phyloP scores from a whole-genome alignment of 2,329 filamentous ascomycete species.

The Xenoacremonium recifei region DNA sequence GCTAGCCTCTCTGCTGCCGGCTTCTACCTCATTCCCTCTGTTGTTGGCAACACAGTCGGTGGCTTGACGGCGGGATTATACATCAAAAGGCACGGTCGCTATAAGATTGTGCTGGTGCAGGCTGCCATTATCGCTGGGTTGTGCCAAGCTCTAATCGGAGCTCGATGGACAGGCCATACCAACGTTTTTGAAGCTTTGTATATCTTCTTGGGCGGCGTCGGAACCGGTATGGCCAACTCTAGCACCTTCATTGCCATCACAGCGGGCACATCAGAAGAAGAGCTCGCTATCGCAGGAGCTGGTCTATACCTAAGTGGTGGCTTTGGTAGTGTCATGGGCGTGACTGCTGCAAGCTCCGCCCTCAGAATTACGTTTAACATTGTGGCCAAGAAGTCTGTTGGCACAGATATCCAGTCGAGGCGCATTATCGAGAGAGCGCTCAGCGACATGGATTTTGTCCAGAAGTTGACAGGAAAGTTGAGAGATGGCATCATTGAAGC shows the following conservation, averaged over 20 bases:
- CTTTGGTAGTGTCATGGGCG: neutral
- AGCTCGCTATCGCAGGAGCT: neutral
- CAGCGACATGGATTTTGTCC: neutral
- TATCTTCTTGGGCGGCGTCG: slow-evolving; percentile 6
- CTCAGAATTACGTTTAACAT: neutral
- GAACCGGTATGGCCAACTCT: slow-evolving; percentile 4
- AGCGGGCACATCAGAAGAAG: neutral
- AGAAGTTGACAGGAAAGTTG: neutral
- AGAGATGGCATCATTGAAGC: neutral
- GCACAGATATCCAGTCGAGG: neutral
- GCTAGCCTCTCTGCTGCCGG: neutral
- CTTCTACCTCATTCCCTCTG: neutral
- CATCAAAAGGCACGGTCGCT: neutral
- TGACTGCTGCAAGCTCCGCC: neutral
- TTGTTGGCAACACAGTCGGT: neutral
- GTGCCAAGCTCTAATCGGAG: neutral
- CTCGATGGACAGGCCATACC: neutral
- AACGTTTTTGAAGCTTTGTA: neutral
- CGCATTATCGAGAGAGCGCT: neutral
- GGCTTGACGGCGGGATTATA: neutral
- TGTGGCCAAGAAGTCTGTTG: neutral
- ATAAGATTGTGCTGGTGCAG: neutral
- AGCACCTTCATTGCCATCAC: neutral
- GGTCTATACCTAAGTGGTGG: slow-evolving; percentile 1
- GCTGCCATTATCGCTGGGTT: neutral